Conservation (phyloP, 2,329 filamentous ascomycete species). For the Pseudocercospora vitis region DNA sequence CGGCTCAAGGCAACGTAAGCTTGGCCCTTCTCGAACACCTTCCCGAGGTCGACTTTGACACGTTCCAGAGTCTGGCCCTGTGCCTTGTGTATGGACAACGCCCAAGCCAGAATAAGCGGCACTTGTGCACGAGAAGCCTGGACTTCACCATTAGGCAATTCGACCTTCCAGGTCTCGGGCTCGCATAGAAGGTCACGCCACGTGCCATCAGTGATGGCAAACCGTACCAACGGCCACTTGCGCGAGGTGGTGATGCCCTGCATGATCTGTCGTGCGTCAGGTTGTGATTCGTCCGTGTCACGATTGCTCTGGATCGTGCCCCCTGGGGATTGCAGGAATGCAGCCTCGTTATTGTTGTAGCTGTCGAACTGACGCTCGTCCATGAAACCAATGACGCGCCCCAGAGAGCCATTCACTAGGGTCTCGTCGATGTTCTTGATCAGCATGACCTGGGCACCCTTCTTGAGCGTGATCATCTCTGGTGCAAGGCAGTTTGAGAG, state of each 20-base stretch:
- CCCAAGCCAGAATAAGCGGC: slow-evolving; percentile 93
- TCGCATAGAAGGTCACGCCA: slow-evolving; percentile 75
- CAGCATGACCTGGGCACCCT: slow-evolving; percentile 97
- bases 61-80: slow-evolving; percentile 92
- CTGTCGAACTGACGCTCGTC: slow-evolving; percentile 53
- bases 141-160: slow-evolving; percentile 90
- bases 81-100: slow-evolving; percentile 95
- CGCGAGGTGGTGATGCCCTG: slow-evolving; percentile 51
- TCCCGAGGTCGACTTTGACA: slow-evolving; percentile 90
- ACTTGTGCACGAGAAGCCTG: slow-evolving; percentile 76
- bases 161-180: slow-evolving; percentile 92
- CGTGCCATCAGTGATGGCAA: slow-evolving; percentile 75
- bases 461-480: slow-evolving; percentile 74
- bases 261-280: slow-evolving; percentile 53
- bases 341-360: slow-evolving; percentile 34
- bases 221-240: slow-evolving; percentile 81
- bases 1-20: slow-evolving; percentile 95
- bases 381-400: slow-evolving; percentile 82
- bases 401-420: slow-evolving; percentile 90
- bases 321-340: slow-evolving; percentile 26
- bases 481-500: slow-evolving; percentile 93
- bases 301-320: slow-evolving; percentile 36
- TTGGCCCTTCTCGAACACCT: slow-evolving; percentile 94
- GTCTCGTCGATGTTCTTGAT: slow-evolving; percentile 98
- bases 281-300: slow-evolving; percentile 28